These are phyloP conservation scores for Golubevia pallescens DNA, from an alignment of 1,284 basidiomycete species.

Conservation along the genomic window DNA sequence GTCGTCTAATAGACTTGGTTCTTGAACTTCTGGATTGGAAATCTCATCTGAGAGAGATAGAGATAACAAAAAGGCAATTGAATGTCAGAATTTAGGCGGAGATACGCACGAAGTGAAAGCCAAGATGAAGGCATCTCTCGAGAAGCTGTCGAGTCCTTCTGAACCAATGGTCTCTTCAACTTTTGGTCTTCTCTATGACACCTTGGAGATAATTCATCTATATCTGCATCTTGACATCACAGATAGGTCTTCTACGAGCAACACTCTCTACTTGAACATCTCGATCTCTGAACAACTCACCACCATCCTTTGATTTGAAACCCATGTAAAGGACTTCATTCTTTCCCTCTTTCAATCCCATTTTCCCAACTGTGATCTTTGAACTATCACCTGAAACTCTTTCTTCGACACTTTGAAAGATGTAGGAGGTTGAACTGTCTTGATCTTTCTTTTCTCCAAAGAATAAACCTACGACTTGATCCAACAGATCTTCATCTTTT, in stretches of 20 bases:
- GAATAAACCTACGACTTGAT: neutral
- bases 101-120: no score
- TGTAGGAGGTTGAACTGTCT: neutral
- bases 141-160: no score
- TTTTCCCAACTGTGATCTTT: neutral
- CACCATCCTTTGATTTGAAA: neutral
- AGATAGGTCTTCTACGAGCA: no score
- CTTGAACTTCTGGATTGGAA: neutral
- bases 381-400: neutral
- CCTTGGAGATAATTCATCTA: no score
- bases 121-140: no score
- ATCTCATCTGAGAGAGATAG: neutral
- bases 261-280: no score
- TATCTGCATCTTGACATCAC: no score
- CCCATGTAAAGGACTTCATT: neutral
- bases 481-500: neutral
- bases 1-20: neutral
- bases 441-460: neutral
- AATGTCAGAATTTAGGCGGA: no score
- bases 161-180: no score
- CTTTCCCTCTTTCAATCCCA: neutral
- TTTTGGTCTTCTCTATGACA: no score
- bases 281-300: neutral
- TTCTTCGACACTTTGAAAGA: neutral
- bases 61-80: neutral